A percentile compares a stretch with the other conserved stretches of the same genome.
phyloP scores from a whole-genome alignment of 768 basidiomycete species.

The Antrodiella citrinella region DNA sequence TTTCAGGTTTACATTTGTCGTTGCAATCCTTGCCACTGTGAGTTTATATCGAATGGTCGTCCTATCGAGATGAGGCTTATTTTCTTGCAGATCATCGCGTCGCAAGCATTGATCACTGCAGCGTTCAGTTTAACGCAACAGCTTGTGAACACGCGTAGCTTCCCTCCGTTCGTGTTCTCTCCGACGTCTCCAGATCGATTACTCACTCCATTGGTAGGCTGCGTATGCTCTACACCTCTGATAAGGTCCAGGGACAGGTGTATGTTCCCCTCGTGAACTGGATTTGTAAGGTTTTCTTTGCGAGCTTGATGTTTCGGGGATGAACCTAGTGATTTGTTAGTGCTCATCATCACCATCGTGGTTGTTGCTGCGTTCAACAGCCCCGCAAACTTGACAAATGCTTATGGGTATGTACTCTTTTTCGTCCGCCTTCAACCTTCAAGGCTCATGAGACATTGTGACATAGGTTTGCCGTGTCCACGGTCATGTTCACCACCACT shows the following conservation, averaged over 20 bases:
- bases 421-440: too few relatives aligned
- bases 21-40: constrained; percentile 58
- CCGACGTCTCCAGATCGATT: background rate
- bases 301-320: background rate
- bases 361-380: constrained; percentile 52
- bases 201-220: constrained; percentile 26
- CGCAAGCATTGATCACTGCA: constrained; percentile 64
- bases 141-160: constrained; percentile 50
- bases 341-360: constrained; percentile 45
- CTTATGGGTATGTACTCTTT: constrained; percentile 29
- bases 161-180: constrained; percentile 33
- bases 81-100: constrained; percentile 42
- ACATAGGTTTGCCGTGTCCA: constrained; percentile 51
- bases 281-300: constrained; percentile 24
- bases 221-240: constrained; percentile 53
- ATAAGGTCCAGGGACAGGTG: constrained; percentile 53
- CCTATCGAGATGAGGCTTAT: background rate
- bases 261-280: constrained; percentile 62
- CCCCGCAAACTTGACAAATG: constrained; percentile 46
- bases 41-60: constrained; percentile 10
- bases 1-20: constrained; percentile 49
- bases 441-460: background rate
- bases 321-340: constrained; percentile 4
- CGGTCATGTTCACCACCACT: constrained; percentile 58
- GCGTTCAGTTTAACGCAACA: constrained; percentile 58